Percentiles rank a stretch among this genome's conserved stretches.
These are phyloP conservation scores for Coniosporium tulheliwenetii DNA, from an alignment of 2,329 filamentous ascomycete species.

Conservation along the genomic window DNA sequence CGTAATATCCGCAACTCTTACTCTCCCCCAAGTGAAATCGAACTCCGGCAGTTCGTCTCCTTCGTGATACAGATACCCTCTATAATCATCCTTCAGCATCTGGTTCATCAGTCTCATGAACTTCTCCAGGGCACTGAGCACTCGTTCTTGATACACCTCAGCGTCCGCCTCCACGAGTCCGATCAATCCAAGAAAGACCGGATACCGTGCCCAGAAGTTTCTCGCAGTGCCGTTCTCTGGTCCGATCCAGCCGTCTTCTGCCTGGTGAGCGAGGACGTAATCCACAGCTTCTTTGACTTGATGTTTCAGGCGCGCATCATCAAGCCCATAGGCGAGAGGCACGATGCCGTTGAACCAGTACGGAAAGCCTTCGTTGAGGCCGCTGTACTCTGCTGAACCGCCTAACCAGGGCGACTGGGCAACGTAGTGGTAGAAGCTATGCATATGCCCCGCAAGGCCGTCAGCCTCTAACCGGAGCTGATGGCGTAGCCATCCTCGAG, in stretches of 20 bases:
- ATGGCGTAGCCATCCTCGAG: conserved; percentile 36
- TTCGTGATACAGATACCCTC: conserved; percentile 31
- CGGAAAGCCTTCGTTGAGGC: conserved; percentile 37
- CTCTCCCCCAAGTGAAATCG: conserved; percentile 19
- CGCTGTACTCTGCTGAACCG: conserved; percentile 34
- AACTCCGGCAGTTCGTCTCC: conserved; percentile 25
- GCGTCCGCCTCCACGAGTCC: conserved; percentile 35
- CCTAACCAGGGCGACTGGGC: conserved; percentile 36
- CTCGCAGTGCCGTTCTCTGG: conserved; percentile 29
- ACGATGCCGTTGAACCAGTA: conserved; percentile 46
- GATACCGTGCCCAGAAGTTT: conserved; percentile 38
- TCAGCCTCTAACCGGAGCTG: conserved; percentile 33
- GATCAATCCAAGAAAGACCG: conserved; percentile 34
- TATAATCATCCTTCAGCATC: conserved; percentile 39
- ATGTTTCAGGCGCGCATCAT: conserved; percentile 32
- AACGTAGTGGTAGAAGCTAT: conserved; percentile 41
- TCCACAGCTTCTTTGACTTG: conserved; percentile 31
- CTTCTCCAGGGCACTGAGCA: conserved; percentile 33
- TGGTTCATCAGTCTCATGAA: conserved; percentile 35
- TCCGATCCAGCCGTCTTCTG: conserved; percentile 42
- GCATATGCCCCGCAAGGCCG: conserved; percentile 37
- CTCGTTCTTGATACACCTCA: conserved; percentile 19
- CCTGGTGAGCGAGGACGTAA: conserved; percentile 32
- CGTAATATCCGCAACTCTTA: conserved; percentile 27
- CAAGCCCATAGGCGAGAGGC: conserved; percentile 35